A percentile compares a stretch with the other conserved stretches of the same genome.
Conservation (phyloP, 2,329 filamentous ascomycete species). For the Ceratocystis alfenasii region DNA sequence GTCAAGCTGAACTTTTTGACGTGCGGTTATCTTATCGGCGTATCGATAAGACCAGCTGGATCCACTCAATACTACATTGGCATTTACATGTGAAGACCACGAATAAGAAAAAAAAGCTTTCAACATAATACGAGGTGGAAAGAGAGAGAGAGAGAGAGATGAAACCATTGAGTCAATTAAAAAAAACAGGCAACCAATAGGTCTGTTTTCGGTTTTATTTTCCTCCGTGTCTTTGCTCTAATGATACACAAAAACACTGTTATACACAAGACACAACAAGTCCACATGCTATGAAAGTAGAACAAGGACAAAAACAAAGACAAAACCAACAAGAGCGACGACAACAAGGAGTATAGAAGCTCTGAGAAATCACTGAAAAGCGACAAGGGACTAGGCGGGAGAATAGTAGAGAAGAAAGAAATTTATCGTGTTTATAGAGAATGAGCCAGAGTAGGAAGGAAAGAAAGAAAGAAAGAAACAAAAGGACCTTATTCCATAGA, state of each 20-base stretch:
- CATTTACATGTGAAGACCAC: constrained; percentile 7
- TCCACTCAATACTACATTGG: constrained; percentile 9
- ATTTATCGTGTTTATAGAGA: background rate
- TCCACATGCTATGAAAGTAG: background rate
- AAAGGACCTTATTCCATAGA: background rate
- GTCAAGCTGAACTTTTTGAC: background rate
- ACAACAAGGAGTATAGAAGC: too few relatives aligned
- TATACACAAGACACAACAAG: background rate
- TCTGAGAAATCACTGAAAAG: background rate
- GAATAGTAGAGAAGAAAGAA: too few relatives aligned
- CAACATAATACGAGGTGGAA: background rate
- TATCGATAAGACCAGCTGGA: background rate
- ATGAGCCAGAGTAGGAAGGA: background rate
- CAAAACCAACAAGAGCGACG: background rate
- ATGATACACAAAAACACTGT: background rate
- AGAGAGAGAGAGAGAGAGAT: background rate
- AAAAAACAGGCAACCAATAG: background rate
- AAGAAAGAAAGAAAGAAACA: background rate
- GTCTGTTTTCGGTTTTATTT: too few relatives aligned
- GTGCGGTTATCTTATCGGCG: background rate
- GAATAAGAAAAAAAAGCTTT: background rate
- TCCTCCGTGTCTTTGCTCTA: background rate
- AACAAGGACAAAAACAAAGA: background rate
- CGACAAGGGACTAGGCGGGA: background rate
- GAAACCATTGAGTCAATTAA: background rate